Base-by-base conservation (phyloP, 2,329 filamentous ascomycete genomes). In the Coniochaeta sp. region DNA sequence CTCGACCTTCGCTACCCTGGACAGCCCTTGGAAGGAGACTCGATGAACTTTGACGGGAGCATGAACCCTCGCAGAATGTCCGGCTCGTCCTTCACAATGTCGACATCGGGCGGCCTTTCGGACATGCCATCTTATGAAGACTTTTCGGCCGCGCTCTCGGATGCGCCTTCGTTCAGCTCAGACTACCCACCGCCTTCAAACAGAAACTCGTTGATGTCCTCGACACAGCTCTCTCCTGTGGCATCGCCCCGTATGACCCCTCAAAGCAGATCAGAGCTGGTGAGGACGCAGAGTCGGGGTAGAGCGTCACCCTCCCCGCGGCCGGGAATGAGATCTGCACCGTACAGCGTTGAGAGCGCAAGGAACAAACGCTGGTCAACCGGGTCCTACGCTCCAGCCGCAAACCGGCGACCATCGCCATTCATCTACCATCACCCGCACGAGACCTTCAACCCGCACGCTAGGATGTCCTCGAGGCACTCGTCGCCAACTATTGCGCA, bases 281-380 rank as follows among this genome's bases (percentile, higher is more conserved):
- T 86, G 54, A 77, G 86, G 70, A 81, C 79, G 55, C 85, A 83
- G 63, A 90, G 87, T 72, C 84, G 88, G 58, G 86, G 88, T 24
- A 82, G 88, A 44, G 87, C 87, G 14, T 90, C 89, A 54, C 88
- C 88, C 40, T 89, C 88, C 34, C 88, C 89, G 24, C 82, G 88
- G 52, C 86, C 85, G 34, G 85, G 81, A 59, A 79, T 88, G 69
- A 83, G 89, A 62, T 84, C 88, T 44, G 87, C 85, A 19, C 89
- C 89, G 0, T 91, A 91, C 74, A 87, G 77, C 57, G 79, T 90
- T 57, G 88, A 91, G 54, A 82, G 80, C 58, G 79, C 79, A 54
- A 82, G 87, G 63, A 85, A 81, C 70, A 91, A 91, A 78, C 81
- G 89, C 65, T 92, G 89, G 89, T 91, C 89, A 22, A 91, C 89